These are phyloP conservation scores for Cerioporus squamosus DNA, from an alignment of 1,284 basidiomycete species.

Conservation along the genomic window DNA sequence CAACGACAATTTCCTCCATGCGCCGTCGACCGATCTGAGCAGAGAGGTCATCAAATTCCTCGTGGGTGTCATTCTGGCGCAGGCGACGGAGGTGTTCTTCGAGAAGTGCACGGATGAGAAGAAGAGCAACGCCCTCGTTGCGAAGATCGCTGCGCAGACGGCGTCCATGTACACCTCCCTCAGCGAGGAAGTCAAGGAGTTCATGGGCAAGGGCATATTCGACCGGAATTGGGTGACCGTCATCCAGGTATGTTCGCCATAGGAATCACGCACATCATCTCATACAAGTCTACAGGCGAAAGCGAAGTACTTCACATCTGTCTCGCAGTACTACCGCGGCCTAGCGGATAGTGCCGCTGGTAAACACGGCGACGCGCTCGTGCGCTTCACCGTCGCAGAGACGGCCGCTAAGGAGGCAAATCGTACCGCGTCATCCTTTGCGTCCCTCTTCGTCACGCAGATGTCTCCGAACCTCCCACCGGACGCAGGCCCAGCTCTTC, in stretches of 20 bases:
- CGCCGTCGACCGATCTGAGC: conserved; percentile 95
- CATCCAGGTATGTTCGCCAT: conserved; percentile 62
- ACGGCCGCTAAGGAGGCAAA: conserved; percentile 85
- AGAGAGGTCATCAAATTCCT: conserved; percentile 95
- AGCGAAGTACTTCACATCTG: conserved; percentile 85
- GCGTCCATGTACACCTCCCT: conserved; percentile 82
- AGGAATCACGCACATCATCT: not conserved
- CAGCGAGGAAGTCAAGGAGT: conserved; percentile 92
- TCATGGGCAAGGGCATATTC: conserved; percentile 93
- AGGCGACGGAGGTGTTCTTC: conserved; percentile 96
- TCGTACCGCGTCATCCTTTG: conserved; percentile 73
- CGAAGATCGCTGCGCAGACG: conserved; percentile 87
- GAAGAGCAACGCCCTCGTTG: conserved; percentile 79
- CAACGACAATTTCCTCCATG: conserved; percentile 99
- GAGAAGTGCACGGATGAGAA: conserved; percentile 94
- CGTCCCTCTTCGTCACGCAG: conserved; percentile 72
- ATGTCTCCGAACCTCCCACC: conserved; percentile 86
- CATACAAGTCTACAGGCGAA: conserved; percentile 66
- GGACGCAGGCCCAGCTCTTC: conserved; percentile 80
- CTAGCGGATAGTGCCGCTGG: conserved; percentile 77
- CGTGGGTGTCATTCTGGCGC: conserved; percentile 85
- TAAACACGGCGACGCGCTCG: conserved; percentile 88
- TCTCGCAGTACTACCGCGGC: conserved; percentile 88
- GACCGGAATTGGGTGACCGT: conserved; percentile 94
- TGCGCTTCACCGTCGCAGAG: conserved; percentile 83